phyloP scores from a whole-genome alignment of 2,329 filamentous ascomycete species.

The Shiraia bambusicola region DNA sequence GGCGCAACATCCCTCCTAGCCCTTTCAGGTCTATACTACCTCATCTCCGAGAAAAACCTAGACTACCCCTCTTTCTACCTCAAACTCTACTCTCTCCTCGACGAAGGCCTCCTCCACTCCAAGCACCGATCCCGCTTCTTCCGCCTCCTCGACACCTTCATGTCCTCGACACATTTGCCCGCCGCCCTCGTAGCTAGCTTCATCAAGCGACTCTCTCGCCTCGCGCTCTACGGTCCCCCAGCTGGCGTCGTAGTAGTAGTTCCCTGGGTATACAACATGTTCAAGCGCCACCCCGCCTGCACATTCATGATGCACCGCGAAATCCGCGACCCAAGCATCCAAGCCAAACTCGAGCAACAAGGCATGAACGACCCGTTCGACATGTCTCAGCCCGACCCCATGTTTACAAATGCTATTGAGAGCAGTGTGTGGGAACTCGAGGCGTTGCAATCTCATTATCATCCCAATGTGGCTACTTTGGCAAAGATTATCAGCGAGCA shows the following conservation, averaged over 20 bases:
- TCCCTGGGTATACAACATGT: slow-evolving; percentile 92
- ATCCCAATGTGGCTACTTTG: slow-evolving; percentile 93
- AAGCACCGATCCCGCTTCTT: slow-evolving; percentile 94
- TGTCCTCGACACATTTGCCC: slow-evolving; percentile 88
- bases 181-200: slow-evolving; percentile 91
- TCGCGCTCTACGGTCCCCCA: slow-evolving; percentile 85
- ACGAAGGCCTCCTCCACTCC: slow-evolving; percentile 83
- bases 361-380: slow-evolving; percentile 76
- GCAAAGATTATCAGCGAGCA: slow-evolving; percentile 93
- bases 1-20: slow-evolving; percentile 86
- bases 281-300: slow-evolving; percentile 85
- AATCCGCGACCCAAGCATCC: slow-evolving; percentile 59
- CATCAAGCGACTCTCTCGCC: slow-evolving; percentile 84
- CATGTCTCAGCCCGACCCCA: slow-evolving; percentile 74
- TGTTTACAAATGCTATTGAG: slow-evolving; percentile 83
- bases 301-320: slow-evolving; percentile 95
- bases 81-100: slow-evolving; percentile 90
- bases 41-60: slow-evolving; percentile 90
- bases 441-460: slow-evolving; percentile 87
- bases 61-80: slow-evolving; percentile 94
- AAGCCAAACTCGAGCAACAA: slow-evolving; percentile 60
- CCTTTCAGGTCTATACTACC: slow-evolving; percentile 88
- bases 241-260: slow-evolving; percentile 84
- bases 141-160: slow-evolving; percentile 85
- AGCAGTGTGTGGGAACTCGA: slow-evolving; percentile 95